phyloP scores from a whole-genome alignment of 2,329 filamentous ascomycete species.

The Metarhizium sp. region DNA sequence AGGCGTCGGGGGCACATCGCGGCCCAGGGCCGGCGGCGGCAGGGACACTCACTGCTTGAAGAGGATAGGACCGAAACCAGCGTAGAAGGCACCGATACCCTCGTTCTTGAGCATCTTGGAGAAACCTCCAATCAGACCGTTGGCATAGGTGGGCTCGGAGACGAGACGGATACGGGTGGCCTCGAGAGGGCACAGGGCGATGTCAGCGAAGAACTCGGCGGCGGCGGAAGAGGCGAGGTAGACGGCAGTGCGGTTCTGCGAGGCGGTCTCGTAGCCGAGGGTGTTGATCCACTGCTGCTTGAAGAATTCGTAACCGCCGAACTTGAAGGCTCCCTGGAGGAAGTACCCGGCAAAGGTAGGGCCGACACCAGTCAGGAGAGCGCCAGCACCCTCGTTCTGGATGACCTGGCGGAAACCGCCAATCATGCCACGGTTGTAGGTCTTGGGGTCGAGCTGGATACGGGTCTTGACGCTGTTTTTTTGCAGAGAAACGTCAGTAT shows the following conservation, averaged over 20 bases:
- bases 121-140: constrained; percentile 70
- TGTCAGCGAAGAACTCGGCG: constrained; percentile 64
- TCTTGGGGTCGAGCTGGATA: constrained; percentile 84
- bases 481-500: no score
- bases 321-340: constrained; percentile 89
- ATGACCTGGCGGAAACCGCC: constrained; percentile 83
- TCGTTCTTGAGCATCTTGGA: constrained; percentile 74
- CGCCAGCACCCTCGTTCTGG: constrained; percentile 73
- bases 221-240: constrained; percentile 63
- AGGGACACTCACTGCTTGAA: constrained; percentile 40
- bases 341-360: constrained; percentile 87
- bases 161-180: constrained; percentile 91
- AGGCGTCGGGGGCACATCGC: background rate
- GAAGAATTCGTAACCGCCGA: constrained; percentile 94
- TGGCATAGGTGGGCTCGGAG: constrained; percentile 77
- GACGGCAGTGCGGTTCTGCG: constrained; percentile 70
- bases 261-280: constrained; percentile 68
- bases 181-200: constrained; percentile 85
- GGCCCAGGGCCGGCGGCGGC: background rate
- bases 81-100: constrained; percentile 81
- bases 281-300: constrained; percentile 82
- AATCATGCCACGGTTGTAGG: constrained; percentile 82
- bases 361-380: constrained; percentile 76
- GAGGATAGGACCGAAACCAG: constrained; percentile 78
- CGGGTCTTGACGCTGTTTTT: constrained; percentile 76